Evolutionary conservation across 78 protist species (phyloP).

Genomic region (Dictyostelium brefeldianum): DNA sequence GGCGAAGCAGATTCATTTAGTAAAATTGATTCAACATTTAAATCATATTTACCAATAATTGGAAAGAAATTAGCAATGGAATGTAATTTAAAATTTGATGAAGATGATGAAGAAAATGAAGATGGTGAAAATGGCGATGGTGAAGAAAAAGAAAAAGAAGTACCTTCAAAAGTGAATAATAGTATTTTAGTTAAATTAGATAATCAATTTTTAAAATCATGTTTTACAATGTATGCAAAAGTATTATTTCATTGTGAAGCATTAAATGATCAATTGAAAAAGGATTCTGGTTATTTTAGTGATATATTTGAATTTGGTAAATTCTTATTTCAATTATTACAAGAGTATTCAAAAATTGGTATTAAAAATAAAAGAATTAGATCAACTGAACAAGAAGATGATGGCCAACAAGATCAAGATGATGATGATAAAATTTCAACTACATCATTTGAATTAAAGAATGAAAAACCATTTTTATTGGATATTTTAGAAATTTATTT

Average conservation of each 20-base stretch:
- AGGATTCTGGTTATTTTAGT: slow-evolving; percentile 27
- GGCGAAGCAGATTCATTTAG: neutral
- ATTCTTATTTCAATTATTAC: neutral
- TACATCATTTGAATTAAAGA: neutral
- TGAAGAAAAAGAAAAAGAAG: neutral
- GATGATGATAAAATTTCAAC: neutral
- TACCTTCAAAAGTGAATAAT: neutral
- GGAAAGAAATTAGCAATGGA: neutral
- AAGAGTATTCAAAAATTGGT: neutral
- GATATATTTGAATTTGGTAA: slow-evolving; percentile 31
- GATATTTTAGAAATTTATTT: slow-evolving; percentile 21
- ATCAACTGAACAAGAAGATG: slow-evolving; percentile 6
- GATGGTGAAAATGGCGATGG: neutral
- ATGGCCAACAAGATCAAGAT: neutral
- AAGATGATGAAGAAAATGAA: neutral
- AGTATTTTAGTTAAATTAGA: neutral
- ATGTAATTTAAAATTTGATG: neutral
- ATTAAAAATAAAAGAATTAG: slow-evolving; percentile 26
- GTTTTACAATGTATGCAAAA: slow-evolving; percentile 27
- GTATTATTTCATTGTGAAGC: slow-evolving; percentile 43
- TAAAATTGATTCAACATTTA: neutral
- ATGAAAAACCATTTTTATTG: slow-evolving; percentile 1
- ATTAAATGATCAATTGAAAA: neutral
- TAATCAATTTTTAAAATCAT: neutral
- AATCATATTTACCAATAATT: slow-evolving; percentile 6